These are phyloP conservation scores for Pseudognaphalium luteoalbum DNA, from an alignment of 129 eudicot genomes.

Conservation along the genomic window DNA sequence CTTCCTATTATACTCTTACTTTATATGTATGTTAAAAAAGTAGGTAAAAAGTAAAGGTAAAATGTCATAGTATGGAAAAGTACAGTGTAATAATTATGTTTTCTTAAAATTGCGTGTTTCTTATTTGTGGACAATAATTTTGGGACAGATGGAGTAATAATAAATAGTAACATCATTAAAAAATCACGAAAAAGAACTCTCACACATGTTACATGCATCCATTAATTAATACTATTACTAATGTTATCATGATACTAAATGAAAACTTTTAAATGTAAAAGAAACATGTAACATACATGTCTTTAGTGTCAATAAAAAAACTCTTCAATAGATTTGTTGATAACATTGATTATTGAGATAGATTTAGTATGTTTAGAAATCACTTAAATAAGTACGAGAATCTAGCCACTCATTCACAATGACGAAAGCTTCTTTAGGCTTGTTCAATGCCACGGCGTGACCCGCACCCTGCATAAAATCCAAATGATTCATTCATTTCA, in stretches of 20 bases:
- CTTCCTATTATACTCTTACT: no score
- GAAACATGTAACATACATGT: background rate
- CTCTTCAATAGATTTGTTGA: background rate
- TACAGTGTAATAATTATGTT: no score
- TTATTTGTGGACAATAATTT: no score
- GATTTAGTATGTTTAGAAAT: background rate
- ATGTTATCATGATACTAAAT: background rate
- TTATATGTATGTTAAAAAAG: no score
- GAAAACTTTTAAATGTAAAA: background rate
- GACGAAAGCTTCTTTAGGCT: conserved; percentile 25
- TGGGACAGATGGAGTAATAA: no score
- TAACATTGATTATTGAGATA: background rate
- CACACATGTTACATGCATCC: background rate
- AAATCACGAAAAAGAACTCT: no score
- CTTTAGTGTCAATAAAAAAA: background rate
- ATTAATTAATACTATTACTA: background rate
- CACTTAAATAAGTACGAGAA: conserved; percentile 9
- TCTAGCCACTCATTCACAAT: conserved; percentile 24
- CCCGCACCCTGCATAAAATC: conserved; percentile 24
- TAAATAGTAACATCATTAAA: no score
- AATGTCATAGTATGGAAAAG: no score
- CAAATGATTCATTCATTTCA: background rate
- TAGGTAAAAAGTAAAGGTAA: no score
- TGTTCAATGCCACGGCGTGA: conserved; percentile 19
- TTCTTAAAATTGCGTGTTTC: no score